These are phyloP conservation scores for Pichia manshurica DNA, from an alignment of 805 yeast genomes.

Conservation along the genomic window DNA sequence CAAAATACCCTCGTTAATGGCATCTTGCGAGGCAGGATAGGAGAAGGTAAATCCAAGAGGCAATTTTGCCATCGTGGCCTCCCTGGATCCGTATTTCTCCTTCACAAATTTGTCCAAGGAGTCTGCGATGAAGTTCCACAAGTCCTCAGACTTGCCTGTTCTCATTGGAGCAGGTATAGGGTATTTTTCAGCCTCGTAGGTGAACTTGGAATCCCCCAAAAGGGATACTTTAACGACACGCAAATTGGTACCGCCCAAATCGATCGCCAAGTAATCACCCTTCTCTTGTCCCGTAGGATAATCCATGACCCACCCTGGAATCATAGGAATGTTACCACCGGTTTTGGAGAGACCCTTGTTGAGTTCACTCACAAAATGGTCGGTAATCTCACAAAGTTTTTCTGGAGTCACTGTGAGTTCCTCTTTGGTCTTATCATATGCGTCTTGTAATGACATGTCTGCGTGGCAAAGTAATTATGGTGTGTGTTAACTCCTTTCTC, in stretches of 20 bases:
- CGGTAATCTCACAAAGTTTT: slow-evolving; percentile 58
- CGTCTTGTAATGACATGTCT: slow-evolving; percentile 12
- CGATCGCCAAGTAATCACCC: slow-evolving; percentile 89
- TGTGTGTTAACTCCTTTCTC: too few relatives aligned
- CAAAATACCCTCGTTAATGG: slow-evolving; percentile 78
- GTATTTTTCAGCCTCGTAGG: slow-evolving; percentile 81
- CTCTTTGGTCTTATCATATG: slow-evolving; percentile 48
- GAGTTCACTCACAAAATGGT: slow-evolving; percentile 73
- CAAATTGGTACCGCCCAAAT: slow-evolving; percentile 95
- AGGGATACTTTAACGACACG: slow-evolving; percentile 85
- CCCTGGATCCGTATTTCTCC: slow-evolving; percentile 53
- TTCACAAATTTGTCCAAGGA: slow-evolving; percentile 63
- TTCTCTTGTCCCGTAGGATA: slow-evolving; percentile 87
- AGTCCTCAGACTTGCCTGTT: slow-evolving; percentile 68
- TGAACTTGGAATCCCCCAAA: slow-evolving; percentile 79
- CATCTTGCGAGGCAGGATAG: slow-evolving; percentile 79
- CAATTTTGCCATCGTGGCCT: slow-evolving; percentile 46
- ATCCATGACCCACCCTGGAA: slow-evolving; percentile 93
- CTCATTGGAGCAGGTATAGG: slow-evolving; percentile 72
- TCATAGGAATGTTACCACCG: slow-evolving; percentile 93
- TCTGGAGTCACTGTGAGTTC: slow-evolving; percentile 58
- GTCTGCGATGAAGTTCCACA: slow-evolving; percentile 83
- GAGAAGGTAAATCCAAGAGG: slow-evolving; percentile 95
- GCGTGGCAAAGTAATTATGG: background rate
- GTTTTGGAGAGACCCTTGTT: slow-evolving; percentile 69